A percentile compares a stretch with the other conserved stretches of the same genome.
These are phyloP conservation scores for Endotrypanum monterogeii DNA, from an alignment of 208 protist species.

Conservation along the genomic window DNA sequence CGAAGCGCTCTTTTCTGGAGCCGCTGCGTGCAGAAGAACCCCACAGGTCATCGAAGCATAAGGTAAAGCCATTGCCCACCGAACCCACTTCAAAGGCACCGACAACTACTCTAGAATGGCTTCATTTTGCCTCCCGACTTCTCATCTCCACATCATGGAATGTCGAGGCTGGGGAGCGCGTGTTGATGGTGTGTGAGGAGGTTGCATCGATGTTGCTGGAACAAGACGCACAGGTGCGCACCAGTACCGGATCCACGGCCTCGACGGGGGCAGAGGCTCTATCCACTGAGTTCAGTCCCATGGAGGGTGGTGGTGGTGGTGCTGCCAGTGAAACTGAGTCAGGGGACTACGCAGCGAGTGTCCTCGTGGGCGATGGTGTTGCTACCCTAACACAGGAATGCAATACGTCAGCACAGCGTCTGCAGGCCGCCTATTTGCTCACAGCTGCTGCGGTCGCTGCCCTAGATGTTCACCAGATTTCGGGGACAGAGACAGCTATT, in stretches of 20 bases:
- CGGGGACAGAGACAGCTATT: conserved; percentile 33
- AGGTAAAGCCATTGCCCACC: conserved; percentile 7
- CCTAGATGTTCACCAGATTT: conserved; percentile 29
- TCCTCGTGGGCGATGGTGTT: background rate
- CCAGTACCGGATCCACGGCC: conserved; percentile 6
- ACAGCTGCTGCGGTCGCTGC: conserved; percentile 46
- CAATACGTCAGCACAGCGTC: conserved; percentile 20
- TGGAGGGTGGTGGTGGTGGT: conserved; percentile 2
- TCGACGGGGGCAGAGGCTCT: conserved; percentile 19
- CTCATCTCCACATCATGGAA: conserved; percentile 27
- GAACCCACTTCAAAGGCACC: conserved; percentile 12
- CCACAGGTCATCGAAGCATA: background rate
- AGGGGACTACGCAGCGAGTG: background rate
- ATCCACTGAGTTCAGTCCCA: conserved; percentile 3
- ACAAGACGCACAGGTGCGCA: conserved; percentile 30
- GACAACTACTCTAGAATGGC: conserved; percentile 36
- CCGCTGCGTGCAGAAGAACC: conserved; percentile 7
- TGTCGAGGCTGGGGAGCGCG: conserved; percentile 25
- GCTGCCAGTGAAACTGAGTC: background rate
- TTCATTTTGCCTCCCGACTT: conserved; percentile 44
- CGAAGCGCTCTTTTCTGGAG: conserved; percentile 30
- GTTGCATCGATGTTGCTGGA: conserved; percentile 51
- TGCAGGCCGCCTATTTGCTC: conserved; percentile 64
- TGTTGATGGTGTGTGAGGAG: conserved; percentile 54
- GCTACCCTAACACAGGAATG: background rate